Conservation (phyloP, 2,329 filamentous ascomycete species). For the Penicillium sp. region DNA sequence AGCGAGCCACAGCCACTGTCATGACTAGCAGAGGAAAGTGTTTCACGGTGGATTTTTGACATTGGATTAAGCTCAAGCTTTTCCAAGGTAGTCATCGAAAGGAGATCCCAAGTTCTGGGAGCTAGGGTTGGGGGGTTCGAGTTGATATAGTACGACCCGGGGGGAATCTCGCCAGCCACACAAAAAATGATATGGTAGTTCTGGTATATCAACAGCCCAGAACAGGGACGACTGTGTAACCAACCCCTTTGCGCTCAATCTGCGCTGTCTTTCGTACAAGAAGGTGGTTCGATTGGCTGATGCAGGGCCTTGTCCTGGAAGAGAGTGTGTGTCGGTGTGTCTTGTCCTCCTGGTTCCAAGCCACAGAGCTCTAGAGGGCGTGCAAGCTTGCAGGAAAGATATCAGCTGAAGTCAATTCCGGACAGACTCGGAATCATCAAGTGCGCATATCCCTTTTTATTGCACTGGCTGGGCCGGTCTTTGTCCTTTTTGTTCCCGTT, state of each 20-base stretch:
- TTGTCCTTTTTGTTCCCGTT: conserved; percentile 1
- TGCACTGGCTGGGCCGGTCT: background rate
- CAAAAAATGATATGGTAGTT: background rate
- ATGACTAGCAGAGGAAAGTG: conserved; percentile 10
- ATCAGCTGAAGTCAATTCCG: conserved; percentile 1
- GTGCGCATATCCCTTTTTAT: background rate
- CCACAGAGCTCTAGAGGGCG: background rate
- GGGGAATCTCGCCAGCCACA: background rate
- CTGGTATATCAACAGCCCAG: conserved; percentile 16
- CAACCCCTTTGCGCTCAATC: background rate
- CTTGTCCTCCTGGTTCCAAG: conserved; percentile 4
- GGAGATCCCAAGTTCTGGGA: background rate
- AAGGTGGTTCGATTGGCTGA: conserved; percentile 11
- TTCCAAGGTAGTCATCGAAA: conserved; percentile 12
- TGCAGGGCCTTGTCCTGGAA: conserved; percentile 9
- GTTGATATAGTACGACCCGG: conserved; percentile 6
- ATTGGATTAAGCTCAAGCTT: conserved; percentile 10
- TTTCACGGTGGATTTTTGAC: conserved; percentile 17
- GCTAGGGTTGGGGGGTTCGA: background rate
- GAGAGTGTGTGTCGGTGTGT: conserved; percentile 1
- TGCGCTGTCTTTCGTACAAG: background rate
- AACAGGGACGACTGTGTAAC: conserved; percentile 18
- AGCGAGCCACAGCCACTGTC: conserved; percentile 21
- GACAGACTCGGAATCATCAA: conserved; percentile 13
- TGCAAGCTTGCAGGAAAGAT: conserved; percentile 5